Percentiles rank a stretch among this genome's conserved stretches.
phyloP scores from a whole-genome alignment of 2,329 filamentous ascomycete species.

The Cucurbitaria berberidis region DNA sequence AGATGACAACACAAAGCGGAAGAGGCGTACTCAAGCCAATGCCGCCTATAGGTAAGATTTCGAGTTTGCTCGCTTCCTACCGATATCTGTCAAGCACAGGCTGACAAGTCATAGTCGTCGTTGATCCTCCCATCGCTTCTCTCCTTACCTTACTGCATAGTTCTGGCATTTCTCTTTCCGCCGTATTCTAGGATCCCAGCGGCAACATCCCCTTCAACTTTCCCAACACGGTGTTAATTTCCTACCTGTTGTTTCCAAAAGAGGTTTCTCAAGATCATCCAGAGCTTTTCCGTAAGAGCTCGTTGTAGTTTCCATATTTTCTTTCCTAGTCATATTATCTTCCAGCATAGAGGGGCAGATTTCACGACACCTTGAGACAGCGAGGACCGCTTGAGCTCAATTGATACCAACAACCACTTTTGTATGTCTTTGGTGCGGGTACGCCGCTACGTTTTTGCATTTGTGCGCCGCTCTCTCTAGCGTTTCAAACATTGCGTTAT shows the following conservation, averaged over 20 bases:
- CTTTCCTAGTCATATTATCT: background rate
- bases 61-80: background rate
- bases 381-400: background rate
- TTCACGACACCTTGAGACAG: background rate
- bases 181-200: background rate
- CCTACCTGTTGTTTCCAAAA: background rate
- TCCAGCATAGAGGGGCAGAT: background rate
- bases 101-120: slow-evolving; percentile 19
- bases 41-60: slow-evolving; percentile 44
- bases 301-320: background rate
- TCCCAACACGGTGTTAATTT: background rate
- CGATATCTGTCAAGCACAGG: background rate
- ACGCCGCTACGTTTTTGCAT: background rate
- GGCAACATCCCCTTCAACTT: background rate
- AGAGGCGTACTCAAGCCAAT: slow-evolving; percentile 45
- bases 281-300: background rate
- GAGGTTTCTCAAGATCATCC: background rate
- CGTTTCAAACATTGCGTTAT: background rate
- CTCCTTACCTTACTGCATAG: background rate
- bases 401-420: background rate
- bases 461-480: background rate
- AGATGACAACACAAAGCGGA: slow-evolving; percentile 46
- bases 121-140: slow-evolving; percentile 2
- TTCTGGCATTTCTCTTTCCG: background rate
- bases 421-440: background rate